These are phyloP conservation scores for Penicillium sp. DNA, from an alignment of 2,329 filamentous ascomycete species.

Conservation along the genomic window DNA sequence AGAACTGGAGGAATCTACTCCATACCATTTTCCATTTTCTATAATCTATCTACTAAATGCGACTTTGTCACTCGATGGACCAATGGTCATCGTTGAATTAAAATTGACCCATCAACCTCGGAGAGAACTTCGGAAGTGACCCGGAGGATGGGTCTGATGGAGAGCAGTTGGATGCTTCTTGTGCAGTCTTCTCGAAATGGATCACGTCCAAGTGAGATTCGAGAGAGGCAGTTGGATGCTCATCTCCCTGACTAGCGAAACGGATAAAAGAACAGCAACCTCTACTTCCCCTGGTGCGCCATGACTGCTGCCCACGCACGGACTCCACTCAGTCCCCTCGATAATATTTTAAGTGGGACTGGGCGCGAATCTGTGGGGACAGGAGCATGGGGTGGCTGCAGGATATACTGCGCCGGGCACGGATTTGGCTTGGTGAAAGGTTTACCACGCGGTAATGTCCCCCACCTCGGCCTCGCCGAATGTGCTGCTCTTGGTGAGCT, in stretches of 20 bases:
- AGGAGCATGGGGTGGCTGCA: constrained; percentile 23
- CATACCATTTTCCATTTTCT: background rate
- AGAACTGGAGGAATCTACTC: background rate
- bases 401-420: constrained; percentile 29
- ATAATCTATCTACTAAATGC: background rate
- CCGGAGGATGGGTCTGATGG: constrained; percentile 36
- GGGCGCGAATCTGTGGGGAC: constrained; percentile 11
- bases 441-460: constrained; percentile 91
- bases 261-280: constrained; percentile 36
- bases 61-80: background rate
- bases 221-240: constrained; percentile 44
- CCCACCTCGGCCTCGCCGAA: constrained; percentile 96
- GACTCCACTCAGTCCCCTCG: background rate
- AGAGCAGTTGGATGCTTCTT: constrained; percentile 48
- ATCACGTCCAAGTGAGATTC: constrained; percentile 25
- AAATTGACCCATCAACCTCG: constrained; percentile 25
- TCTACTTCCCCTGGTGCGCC: constrained; percentile 31
- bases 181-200: constrained; percentile 35
- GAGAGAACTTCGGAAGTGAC: constrained; percentile 14
- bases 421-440: background rate
- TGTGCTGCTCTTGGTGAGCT: constrained; percentile 79
- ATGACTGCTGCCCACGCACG: constrained; percentile 14
- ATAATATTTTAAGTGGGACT: background rate
- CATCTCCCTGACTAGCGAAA: constrained; percentile 41
- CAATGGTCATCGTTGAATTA: background rate